Evolutionary conservation across 2,329 filamentous ascomycete species (phyloP).

Genomic region (Verticillium tricorpus): DNA sequence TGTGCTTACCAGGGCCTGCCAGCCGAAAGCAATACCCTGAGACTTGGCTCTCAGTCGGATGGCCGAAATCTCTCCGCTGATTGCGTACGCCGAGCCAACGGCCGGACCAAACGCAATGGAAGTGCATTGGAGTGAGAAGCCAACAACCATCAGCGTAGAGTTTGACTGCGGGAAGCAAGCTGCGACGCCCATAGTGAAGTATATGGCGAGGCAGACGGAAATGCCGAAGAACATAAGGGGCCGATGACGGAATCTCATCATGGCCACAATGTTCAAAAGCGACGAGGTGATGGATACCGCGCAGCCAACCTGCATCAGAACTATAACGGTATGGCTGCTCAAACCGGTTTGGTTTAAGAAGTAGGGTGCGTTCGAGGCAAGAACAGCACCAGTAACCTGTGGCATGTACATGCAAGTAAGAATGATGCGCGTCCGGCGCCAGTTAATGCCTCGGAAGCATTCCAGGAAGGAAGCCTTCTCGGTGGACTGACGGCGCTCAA

Average conservation of each 20-base stretch:
- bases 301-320: slow-evolving; percentile 16
- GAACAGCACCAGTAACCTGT: slow-evolving; percentile 12
- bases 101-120: slow-evolving; percentile 16
- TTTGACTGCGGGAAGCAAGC: slow-evolving; percentile 11
- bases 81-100: slow-evolving; percentile 13
- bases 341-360: slow-evolving; percentile 18
- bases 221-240: slow-evolving; percentile 16
- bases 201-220: slow-evolving; percentile 11
- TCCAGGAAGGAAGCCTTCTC: not conserved
- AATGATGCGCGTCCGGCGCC: slow-evolving; percentile 14
- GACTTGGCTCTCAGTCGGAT: slow-evolving; percentile 10
- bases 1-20: slow-evolving; percentile 9
- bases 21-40: slow-evolving; percentile 8
- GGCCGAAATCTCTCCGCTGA: slow-evolving; percentile 9
- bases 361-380: slow-evolving; percentile 18
- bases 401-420: slow-evolving; percentile 13
- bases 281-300: slow-evolving; percentile 11
- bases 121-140: slow-evolving; percentile 13
- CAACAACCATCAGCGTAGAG: slow-evolving; percentile 13
- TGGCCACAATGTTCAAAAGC: slow-evolving; percentile 14
- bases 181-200: slow-evolving; percentile 16
- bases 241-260: slow-evolving; percentile 15
- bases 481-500: not conserved
- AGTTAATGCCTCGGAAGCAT: slow-evolving; percentile 8
- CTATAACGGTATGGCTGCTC: slow-evolving; percentile 9